These are phyloP conservation scores for Cryptosporidium sp. DNA, from an alignment of 169 alveolate species.

Conservation along the genomic window DNA sequence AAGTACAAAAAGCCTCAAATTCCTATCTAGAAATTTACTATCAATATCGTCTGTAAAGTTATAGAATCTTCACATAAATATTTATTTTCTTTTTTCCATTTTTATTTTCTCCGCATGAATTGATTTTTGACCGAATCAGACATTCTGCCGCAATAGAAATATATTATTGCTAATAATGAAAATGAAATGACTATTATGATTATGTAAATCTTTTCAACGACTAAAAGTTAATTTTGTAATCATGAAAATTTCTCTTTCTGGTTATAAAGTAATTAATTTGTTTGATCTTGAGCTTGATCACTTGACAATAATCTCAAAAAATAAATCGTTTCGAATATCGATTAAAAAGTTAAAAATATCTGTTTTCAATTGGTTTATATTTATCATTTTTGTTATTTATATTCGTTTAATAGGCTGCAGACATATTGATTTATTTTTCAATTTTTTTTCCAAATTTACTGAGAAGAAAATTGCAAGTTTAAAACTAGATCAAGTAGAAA, in stretches of 20 bases:
- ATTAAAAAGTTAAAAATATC: neutral
- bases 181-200: neutral
- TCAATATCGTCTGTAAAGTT: constrained; percentile 32
- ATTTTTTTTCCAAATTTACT: constrained; percentile 1
- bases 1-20: constrained; percentile 34
- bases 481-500: neutral
- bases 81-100: neutral
- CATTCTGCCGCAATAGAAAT: constrained; percentile 14
- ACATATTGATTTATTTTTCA: neutral
- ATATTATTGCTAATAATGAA: neutral
- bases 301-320: neutral
- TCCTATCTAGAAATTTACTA: constrained; percentile 35
- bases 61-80: neutral
- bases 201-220: neutral
- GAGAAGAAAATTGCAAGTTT: neutral
- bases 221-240: neutral
- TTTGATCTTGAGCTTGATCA: constrained; percentile 8
- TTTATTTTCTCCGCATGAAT: neutral
- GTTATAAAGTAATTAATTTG: constrained; percentile 17
- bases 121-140: neutral
- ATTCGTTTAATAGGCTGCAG: neutral
- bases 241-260: constrained; percentile 9
- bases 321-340: neutral
- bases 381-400: neutral
- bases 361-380: constrained; percentile 12